A percentile compares a stretch with the other conserved stretches of the same genome.
phyloP scores from a whole-genome alignment of 139 green algal genomes.

The Micractinium sp. region DNA sequence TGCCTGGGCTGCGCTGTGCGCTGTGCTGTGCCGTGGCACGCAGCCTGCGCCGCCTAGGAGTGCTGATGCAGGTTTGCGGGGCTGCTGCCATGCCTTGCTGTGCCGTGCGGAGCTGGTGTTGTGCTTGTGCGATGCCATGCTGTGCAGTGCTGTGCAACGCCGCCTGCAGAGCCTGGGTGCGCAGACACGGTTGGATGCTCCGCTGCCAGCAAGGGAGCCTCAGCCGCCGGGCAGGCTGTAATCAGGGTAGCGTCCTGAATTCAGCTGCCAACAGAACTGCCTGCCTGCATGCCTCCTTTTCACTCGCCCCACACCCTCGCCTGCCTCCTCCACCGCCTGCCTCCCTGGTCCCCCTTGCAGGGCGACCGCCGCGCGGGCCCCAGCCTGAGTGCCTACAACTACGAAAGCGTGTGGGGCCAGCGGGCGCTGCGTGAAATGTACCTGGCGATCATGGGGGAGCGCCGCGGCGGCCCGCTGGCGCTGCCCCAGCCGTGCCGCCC shows the following conservation, averaged over 20 bases:
- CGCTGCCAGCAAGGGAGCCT: too few species aligned
- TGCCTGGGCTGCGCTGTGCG: too few species aligned
- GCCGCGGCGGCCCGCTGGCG: neutral
- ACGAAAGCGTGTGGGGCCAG: constrained; percentile 64
- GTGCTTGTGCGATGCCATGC: too few species aligned
- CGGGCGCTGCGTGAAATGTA: constrained; percentile 64
- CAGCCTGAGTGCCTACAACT: constrained; percentile 66
- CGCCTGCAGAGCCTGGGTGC: constrained; percentile 87
- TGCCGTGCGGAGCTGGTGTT: too few species aligned
- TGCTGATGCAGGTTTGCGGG: too few species aligned
- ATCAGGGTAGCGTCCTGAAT: too few species aligned
- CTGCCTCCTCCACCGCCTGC: neutral
- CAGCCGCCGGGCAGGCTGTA: too few species aligned
- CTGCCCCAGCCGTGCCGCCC: constrained; percentile 33
- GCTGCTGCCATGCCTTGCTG: too few species aligned
- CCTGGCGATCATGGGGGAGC: constrained; percentile 51
- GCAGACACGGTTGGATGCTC: constrained; percentile 61
- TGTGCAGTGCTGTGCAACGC: constrained; percentile 65
- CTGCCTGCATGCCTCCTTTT: neutral
- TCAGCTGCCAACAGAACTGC: too few species aligned
- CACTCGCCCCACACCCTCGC: neutral
- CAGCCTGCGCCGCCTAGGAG: too few species aligned
- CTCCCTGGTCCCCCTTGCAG: constrained; percentile 20
- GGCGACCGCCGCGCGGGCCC: constrained; percentile 59
- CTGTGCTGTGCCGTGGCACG: too few species aligned